Percentiles rank a stretch among this genome's conserved stretches.
Evolutionary conservation across 2,329 filamentous ascomycete genomes (phyloP).

Genomic region (Penicillium sp.): DNA sequence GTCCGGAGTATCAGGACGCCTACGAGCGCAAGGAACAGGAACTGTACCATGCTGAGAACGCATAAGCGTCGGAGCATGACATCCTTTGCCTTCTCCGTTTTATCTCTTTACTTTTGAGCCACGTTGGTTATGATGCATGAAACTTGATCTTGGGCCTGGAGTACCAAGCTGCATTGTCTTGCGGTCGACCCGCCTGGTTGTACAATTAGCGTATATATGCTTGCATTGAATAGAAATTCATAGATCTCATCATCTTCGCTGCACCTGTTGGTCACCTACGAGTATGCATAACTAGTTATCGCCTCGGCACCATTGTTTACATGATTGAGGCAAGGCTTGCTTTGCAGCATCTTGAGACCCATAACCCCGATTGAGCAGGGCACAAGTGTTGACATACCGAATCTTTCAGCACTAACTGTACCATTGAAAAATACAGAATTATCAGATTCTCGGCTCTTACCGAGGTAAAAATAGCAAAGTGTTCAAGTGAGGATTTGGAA

Average conservation of each 20-base stretch:
- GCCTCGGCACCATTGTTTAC: constrained; percentile 48
- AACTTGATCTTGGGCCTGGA: constrained; percentile 8
- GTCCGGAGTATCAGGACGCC: constrained; percentile 16
- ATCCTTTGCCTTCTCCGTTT: not conserved
- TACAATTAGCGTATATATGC: constrained; percentile 1
- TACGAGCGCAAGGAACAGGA: constrained; percentile 22
- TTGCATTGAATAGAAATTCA: not conserved
- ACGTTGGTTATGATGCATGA: constrained; percentile 7
- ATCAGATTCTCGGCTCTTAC: not conserved
- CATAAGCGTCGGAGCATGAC: constrained; percentile 10
- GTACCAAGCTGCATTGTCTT: constrained; percentile 5
- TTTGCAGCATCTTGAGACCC: no score
- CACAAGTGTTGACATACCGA: constrained; percentile 37
- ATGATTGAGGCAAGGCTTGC: constrained; percentile 28
- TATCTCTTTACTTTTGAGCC: not conserved
- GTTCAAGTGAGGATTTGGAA: not conserved
- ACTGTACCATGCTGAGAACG: constrained; percentile 28
- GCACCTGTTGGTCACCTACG: constrained; percentile 39
- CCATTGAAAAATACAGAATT: not conserved
- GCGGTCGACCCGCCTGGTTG: not conserved
- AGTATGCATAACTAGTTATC: constrained; percentile 44
- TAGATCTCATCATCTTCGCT: not conserved
- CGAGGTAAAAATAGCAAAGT: not conserved
- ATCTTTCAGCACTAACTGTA: not conserved
- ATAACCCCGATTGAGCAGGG: constrained; percentile 14